A percentile compares a stretch with the other conserved stretches of the same genome.
Conservation (phyloP, 345 rosid species). For the Lepidium sativum region DNA sequence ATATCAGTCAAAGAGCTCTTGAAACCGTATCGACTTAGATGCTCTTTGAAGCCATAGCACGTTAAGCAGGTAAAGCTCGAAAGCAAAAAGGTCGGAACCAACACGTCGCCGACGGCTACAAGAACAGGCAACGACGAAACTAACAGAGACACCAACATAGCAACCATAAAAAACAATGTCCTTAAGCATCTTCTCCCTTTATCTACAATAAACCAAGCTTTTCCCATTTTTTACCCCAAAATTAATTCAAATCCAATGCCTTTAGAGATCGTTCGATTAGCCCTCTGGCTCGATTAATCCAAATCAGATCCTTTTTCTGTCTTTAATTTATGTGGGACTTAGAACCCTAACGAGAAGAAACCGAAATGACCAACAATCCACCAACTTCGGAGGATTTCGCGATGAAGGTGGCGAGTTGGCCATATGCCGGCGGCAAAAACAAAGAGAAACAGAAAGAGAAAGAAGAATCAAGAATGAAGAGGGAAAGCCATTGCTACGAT, state of each 20-base stretch:
- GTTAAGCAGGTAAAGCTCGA: constrained; percentile 72
- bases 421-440: constrained; percentile 18
- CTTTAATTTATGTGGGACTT: constrained; percentile 14
- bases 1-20: constrained; percentile 74
- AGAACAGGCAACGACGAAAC: constrained; percentile 75
- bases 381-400: constrained; percentile 10
- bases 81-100: constrained; percentile 52
- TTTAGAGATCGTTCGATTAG: neutral
- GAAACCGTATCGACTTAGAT: constrained; percentile 55
- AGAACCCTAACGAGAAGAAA: constrained; percentile 28
- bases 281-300: neutral
- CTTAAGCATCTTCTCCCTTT: constrained; percentile 56
- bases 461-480: neutral
- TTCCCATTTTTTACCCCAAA: constrained; percentile 22
- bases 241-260: neutral
- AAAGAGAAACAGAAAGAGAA: neutral
- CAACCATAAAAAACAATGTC: constrained; percentile 80
- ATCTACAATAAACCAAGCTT: constrained; percentile 44
- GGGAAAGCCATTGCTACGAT: constrained; percentile 25
- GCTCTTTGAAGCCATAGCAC: constrained; percentile 57
- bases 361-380: constrained; percentile 19
- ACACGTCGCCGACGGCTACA: constrained; percentile 66
- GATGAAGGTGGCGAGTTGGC: constrained; percentile 19
- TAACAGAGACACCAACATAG: constrained; percentile 79
- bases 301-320: neutral